A percentile compares a stretch with the other conserved stretches of the same genome.
These are phyloP conservation scores for Apium graveolens DNA, from an alignment of 129 eudicot species.

Conservation along the genomic window DNA sequence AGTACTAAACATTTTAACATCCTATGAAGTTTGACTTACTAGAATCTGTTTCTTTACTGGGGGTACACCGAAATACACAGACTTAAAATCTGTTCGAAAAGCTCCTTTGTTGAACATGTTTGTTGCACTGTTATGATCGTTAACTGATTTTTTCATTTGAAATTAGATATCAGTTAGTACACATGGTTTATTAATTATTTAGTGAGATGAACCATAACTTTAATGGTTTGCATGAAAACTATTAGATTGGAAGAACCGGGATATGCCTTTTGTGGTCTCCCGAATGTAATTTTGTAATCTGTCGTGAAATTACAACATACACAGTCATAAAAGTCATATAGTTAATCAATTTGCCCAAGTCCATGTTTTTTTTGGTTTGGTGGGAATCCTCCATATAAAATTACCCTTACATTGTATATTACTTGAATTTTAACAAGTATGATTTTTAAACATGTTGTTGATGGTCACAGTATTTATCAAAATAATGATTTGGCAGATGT, in stretches of 20 bases:
- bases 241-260: neutral
- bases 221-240: neutral
- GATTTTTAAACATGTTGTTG: neutral
- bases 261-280: neutral
- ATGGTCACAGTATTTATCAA: neutral
- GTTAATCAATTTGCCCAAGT: neutral
- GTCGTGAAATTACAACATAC: neutral
- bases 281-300: neutral
- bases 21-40: neutral
- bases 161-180: neutral
- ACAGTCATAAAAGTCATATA: neutral
- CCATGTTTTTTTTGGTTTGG: neutral
- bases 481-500: conserved; percentile 60
- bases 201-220: neutral
- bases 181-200: neutral
- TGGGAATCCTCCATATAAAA: neutral
- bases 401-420: neutral
- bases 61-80: neutral
- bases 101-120: neutral
- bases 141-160: neutral
- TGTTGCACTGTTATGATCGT: neutral
- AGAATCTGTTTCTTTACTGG: neutral
- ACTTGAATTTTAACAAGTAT: neutral
- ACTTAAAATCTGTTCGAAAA: neutral
- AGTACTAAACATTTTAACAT: neutral